phyloP scores from a whole-genome alignment of 768 basidiomycete species.

The Auriculariales sp. region DNA sequence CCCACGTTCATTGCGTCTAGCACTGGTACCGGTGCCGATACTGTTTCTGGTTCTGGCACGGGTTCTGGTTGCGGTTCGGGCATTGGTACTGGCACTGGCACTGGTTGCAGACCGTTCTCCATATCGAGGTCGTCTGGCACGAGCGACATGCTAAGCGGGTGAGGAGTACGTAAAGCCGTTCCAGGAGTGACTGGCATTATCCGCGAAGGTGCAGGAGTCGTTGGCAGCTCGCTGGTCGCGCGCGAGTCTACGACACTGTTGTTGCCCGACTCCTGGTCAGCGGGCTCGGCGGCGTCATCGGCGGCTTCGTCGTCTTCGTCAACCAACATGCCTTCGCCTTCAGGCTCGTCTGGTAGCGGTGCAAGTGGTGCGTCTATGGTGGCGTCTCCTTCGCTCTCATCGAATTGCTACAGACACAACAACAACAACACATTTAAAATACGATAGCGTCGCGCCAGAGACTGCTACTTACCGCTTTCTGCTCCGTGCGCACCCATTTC shows the following conservation, averaged over 20 bases:
- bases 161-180: constrained; percentile 58
- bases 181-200: constrained; percentile 34
- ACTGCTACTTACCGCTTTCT: constrained; percentile 41
- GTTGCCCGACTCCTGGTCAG: constrained; percentile 19
- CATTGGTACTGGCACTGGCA: not conserved
- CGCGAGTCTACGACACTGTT: constrained; percentile 15
- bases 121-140: constrained; percentile 19
- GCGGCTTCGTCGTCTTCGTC: constrained; percentile 64
- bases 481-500: constrained; percentile 73
- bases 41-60: not conserved
- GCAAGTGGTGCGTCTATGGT: constrained; percentile 56
- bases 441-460: not conserved
- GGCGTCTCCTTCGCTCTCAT: constrained; percentile 72
- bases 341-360: constrained; percentile 64
- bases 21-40: too few relatives aligned
- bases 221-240: constrained; percentile 22
- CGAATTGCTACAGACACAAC: constrained; percentile 49
- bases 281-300: constrained; percentile 36
- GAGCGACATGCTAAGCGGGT: constrained; percentile 39
- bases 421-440: not conserved
- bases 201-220: constrained; percentile 15
- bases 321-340: constrained; percentile 39
- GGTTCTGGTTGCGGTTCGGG: not conserved
- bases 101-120: constrained; percentile 10
- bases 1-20: not conserved